These are phyloP conservation scores for Cicer pinnatifidum DNA, from an alignment of 306 rosid species.

Conservation along the genomic window DNA sequence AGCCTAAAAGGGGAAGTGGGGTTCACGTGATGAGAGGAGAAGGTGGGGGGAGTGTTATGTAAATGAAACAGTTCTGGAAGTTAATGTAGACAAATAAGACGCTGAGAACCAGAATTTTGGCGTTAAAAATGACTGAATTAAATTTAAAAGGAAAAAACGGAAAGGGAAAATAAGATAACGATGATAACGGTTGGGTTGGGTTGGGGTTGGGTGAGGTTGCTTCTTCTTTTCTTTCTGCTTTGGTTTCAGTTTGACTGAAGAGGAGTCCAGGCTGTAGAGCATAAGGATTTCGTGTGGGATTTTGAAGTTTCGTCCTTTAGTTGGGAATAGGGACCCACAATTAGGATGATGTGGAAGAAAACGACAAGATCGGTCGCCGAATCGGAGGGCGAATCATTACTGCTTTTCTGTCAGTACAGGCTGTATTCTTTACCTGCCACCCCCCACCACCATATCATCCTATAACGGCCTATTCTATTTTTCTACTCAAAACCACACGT, in stretches of 20 bases:
- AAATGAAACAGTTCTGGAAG: conserved; percentile 52
- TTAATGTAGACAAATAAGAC: conserved; percentile 45
- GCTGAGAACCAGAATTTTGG: conserved; percentile 40
- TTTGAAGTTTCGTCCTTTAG: conserved; percentile 50
- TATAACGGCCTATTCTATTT: conserved; percentile 59
- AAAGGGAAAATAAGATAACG: conserved; percentile 56
- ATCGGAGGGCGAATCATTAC: conserved; percentile 80
- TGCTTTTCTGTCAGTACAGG: conserved; percentile 76
- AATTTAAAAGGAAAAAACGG: conserved; percentile 14
- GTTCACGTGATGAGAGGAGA: not conserved
- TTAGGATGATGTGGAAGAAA: conserved; percentile 56
- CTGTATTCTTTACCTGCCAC: conserved; percentile 81
- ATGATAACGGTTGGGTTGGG: conserved; percentile 72
- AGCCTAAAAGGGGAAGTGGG: not conserved
- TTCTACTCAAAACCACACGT: conserved; percentile 45
- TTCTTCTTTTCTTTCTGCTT: conserved; percentile 23
- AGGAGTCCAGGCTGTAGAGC: conserved; percentile 86
- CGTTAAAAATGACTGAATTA: conserved; percentile 12
- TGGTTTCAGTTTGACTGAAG: conserved; percentile 73
- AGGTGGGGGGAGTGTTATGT: conserved; percentile 31
- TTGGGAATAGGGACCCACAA: conserved; percentile 45
- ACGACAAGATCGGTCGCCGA: conserved; percentile 88
- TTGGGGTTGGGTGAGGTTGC: conserved; percentile 54
- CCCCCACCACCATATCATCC: conserved; percentile 60
- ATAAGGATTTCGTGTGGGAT: conserved; percentile 62